Base-by-base conservation (phyloP, 164 flowering plant species). In the Brasenia schreberi region DNA sequence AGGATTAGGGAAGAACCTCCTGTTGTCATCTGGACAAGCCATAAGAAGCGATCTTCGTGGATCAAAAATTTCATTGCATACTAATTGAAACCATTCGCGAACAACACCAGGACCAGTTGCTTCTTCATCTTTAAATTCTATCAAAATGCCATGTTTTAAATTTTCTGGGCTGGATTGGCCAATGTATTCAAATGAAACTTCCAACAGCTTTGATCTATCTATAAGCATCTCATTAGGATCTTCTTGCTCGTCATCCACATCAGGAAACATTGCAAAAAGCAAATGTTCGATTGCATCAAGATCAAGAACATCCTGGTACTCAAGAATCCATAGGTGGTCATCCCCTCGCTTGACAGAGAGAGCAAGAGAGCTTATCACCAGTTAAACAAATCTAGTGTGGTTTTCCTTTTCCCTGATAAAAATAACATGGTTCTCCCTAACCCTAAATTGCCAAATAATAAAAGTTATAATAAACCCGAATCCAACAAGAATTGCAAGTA, bases 101-200 rank as follows among this genome's bases (percentile, higher is more conserved):
- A 94, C 66, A 1, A 94, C 97, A 63, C 98, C 98, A 65, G 95
- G 97, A 18, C 98, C 98, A 0, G 96, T 90, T 39, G 97, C 98
- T 78, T 90, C 98, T 78, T 94, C 98, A 78, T 89, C 85, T 76
- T 89, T 90, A 78, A 94, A 94, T 76, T 90, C 95, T 87, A 94
- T 81, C 65, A 87, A 89, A 59, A 94, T 75, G 43, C 89, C 90
- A 70, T 74, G 72, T 69, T 79, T 95, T 64, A 90, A 66, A 5
- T 81, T 49, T 0, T 77, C 78, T 43, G 83, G 75, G 4, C 80
- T 81, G 27, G 95, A 91, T 39, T 64, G 71, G 45, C 69, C 74
- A 68, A 94, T 82, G 72, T 87, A 90, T 76, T 86, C 89, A 65
- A 85, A 94, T 19, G 98, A 94, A 73, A 87, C 95, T 7, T 81